Percentiles rank a stretch among this genome's conserved stretches.
Conservation (phyloP, 148 eudicot genomes). For the Cornus kousa region DNA sequence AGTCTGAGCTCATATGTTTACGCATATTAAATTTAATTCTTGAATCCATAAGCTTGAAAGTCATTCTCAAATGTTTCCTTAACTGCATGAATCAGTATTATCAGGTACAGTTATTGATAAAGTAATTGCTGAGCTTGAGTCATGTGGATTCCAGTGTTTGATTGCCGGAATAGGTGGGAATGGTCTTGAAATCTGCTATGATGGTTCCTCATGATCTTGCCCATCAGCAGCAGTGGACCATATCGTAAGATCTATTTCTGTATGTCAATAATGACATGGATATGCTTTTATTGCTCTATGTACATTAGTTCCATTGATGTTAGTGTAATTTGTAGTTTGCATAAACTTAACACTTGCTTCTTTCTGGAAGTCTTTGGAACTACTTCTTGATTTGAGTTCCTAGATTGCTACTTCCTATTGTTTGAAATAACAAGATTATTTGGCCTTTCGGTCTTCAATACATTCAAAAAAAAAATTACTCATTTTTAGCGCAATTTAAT, state of each 20-base stretch:
- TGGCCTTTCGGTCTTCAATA: neutral
- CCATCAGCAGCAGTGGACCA: neutral
- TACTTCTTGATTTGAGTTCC: neutral
- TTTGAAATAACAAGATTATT: neutral
- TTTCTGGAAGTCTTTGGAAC: neutral
- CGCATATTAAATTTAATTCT: neutral
- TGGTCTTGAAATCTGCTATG: constrained; percentile 64
- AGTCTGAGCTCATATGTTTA: neutral
- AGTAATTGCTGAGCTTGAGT: constrained; percentile 71
- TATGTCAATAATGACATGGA: neutral
- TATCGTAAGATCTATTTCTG: neutral
- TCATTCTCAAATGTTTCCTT: constrained; percentile 30
- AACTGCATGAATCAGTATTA: constrained; percentile 50
- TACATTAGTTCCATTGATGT: neutral
- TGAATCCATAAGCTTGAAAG: neutral
- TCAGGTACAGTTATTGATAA: constrained; percentile 63
- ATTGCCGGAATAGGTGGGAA: constrained; percentile 77
- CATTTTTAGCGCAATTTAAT: neutral
- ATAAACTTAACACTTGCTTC: neutral
- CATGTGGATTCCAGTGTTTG: constrained; percentile 79
- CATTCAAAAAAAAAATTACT: neutral
- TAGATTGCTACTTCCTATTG: neutral
- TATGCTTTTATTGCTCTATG: neutral
- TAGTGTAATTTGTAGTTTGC: neutral
- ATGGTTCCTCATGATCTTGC: constrained; percentile 24